Evolutionary conservation across 2,329 filamentous ascomycete species (phyloP).

Genomic region (Aspergillus carbonarius): DNA sequence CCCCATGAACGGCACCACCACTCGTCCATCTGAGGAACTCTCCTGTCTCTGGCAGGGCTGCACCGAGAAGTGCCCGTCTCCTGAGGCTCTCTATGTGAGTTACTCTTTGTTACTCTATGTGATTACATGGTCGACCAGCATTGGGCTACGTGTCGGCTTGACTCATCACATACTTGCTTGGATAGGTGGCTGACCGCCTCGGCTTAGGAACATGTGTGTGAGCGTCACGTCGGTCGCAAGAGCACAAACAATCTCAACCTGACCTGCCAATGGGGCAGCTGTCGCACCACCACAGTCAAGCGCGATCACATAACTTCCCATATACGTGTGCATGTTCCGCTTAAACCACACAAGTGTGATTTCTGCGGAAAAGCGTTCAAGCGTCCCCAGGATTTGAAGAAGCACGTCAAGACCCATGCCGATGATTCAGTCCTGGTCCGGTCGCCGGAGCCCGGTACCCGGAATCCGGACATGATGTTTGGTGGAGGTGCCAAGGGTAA

Average conservation of each 20-base stretch:
- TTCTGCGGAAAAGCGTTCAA: constrained; percentile 99
- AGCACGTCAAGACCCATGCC: constrained; percentile 98
- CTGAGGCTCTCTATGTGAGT: constrained; percentile 63
- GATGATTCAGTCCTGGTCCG: constrained; percentile 80
- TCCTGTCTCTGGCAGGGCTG: constrained; percentile 64
- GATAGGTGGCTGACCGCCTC: not conserved
- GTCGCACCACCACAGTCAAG: constrained; percentile 95
- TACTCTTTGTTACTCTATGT: not conserved
- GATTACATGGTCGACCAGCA: not conserved
- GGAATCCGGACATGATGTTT: constrained; percentile 45
- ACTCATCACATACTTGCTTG: not conserved
- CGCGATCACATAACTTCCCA: constrained; percentile 99
- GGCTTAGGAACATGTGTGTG: constrained; percentile 88
- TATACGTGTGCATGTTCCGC: constrained; percentile 95
- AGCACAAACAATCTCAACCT: constrained; percentile 98
- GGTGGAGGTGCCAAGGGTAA: constrained; percentile 37
- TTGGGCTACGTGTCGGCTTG: constrained; percentile 3
- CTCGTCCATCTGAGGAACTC: constrained; percentile 38
- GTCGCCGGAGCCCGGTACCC: constrained; percentile 60
- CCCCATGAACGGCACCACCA: constrained; percentile 30
- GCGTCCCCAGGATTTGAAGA: constrained; percentile 97
- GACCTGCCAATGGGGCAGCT: constrained; percentile 95
- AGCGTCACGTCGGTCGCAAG: constrained; percentile 97
- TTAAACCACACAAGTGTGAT: constrained; percentile 99
- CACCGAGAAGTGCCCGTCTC: constrained; percentile 57